Percentiles rank a stretch among this genome's conserved stretches.
Conservation (phyloP, 2,329 filamentous ascomycete genomes). For the Tolypocladium sp. region DNA sequence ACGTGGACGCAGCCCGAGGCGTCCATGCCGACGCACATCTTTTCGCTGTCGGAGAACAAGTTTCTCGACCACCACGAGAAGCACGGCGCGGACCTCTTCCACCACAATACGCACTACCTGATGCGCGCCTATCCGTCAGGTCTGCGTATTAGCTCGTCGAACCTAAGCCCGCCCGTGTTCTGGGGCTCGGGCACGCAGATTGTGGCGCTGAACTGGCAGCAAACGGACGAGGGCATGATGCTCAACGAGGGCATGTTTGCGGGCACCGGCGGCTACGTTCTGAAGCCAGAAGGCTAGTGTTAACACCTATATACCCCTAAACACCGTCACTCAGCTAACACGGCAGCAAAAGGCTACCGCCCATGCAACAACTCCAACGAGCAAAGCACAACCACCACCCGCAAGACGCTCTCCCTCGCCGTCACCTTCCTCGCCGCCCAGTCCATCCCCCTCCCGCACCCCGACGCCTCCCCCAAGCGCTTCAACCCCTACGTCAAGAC, state of each 20-base stretch:
- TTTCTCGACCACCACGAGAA: constrained; percentile 53
- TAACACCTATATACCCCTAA: background rate
- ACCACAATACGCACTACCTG: constrained; percentile 72
- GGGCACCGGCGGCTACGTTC: constrained; percentile 72
- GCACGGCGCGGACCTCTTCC: constrained; percentile 49
- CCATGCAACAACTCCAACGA: constrained; percentile 12
- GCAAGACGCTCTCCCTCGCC: constrained; percentile 56
- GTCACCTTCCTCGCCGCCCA: constrained; percentile 73
- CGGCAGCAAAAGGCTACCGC: constrained; percentile 16
- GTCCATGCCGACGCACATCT: constrained; percentile 57
- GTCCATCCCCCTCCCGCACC: constrained; percentile 55
- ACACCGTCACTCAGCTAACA: background rate
- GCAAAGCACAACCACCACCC: constrained; percentile 24
- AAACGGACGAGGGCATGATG: constrained; percentile 89
- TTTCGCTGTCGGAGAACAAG: constrained; percentile 54
- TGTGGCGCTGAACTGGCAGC: constrained; percentile 91
- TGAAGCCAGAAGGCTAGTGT: constrained; percentile 64
- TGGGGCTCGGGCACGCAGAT: constrained; percentile 88
- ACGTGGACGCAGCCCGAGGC: constrained; percentile 64
- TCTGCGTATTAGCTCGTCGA: constrained; percentile 72
- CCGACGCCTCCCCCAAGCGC: constrained; percentile 38
- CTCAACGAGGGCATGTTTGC: constrained; percentile 89
- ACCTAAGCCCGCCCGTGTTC: constrained; percentile 74
- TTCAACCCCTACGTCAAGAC: constrained; percentile 78
- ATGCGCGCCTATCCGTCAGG: constrained; percentile 87